These are phyloP conservation scores for Heimioporus retisporus DNA, from an alignment of 1,284 basidiomycete species.

Conservation along the genomic window DNA sequence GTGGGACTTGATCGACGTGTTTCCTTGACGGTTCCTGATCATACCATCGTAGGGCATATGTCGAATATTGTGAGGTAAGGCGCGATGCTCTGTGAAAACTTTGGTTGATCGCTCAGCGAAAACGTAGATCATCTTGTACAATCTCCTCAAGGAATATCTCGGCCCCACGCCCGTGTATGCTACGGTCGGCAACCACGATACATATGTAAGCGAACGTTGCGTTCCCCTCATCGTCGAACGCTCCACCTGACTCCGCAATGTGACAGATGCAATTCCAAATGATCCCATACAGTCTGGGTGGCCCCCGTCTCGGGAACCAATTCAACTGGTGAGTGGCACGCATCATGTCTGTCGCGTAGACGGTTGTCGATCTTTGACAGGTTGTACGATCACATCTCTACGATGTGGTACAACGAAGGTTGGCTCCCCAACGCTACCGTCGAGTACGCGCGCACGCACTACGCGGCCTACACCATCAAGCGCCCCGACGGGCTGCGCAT, in stretches of 20 bases:
- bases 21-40: not conserved
- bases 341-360: not conserved
- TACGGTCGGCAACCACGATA: constrained; percentile 80
- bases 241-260: not conserved
- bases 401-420: constrained; percentile 73
- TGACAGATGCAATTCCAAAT: constrained; percentile 66
- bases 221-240: not conserved
- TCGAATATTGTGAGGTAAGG: constrained; percentile 59
- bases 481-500: constrained; percentile 75
- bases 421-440: constrained; percentile 76
- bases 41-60: constrained; percentile 48
- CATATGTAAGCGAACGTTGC: constrained; percentile 55
- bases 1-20: constrained; percentile 34
- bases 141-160: constrained; percentile 67
- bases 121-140: constrained; percentile 65
- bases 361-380: constrained; percentile 43
- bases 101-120: constrained; percentile 2
- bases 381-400: constrained; percentile 79
- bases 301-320: constrained; percentile 58
- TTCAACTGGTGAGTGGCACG: constrained; percentile 66
- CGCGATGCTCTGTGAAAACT: not conserved
- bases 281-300: constrained; percentile 68
- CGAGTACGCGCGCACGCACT: constrained; percentile 71
- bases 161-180: constrained; percentile 76
- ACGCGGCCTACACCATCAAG: constrained; percentile 76